Base-by-base conservation (phyloP, 495 filamentous ascomycete genomes). In the Podospora bellae-mahoneyi region DNA sequence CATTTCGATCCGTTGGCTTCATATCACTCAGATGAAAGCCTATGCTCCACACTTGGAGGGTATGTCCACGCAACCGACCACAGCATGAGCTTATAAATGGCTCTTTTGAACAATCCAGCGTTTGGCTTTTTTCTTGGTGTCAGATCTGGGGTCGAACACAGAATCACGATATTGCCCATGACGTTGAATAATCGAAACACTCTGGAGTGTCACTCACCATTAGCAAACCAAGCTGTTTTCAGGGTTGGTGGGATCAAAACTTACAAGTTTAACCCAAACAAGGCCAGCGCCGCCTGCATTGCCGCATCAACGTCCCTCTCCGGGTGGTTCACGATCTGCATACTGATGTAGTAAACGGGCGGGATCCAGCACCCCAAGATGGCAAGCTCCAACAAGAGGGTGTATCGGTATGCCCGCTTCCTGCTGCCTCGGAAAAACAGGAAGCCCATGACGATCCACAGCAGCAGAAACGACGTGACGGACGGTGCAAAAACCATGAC, bases 301-400 rank as follows among this genome's bases (percentile, higher is more conserved):
- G 53, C 62, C 34, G 48, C 64, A 3, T 63, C 30, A 10, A 72
- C 64, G 1, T 57, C 5, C 3, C 3, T 53, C 4, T 64, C 62
- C 1, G 19, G 39, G 18, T n/a, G 10, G 4, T 19, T 62, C 1
- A 64, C 63, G 19, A 74, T 62, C 1, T 62, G 54, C 5, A 20
- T 66, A 2, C 64, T 64, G 34, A 77, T 15, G 53, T 67, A 57
- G 53, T 74, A 75, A 18, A 78, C 62, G 4, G 77, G 74, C 0
- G 72, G 69, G 15, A 76, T 64, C 77, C 77, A 79, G 5, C 75
- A 68, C 2, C 67, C 71, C 5, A 78, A 60, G 39, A 76, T 75
- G n/a, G 53, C 34, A 44, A 77, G 68, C 65, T 79, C 77, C 5
- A 76, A n/a, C 5, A 62, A 39, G 2, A 76, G 48, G 4, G 73